These are phyloP conservation scores for Monsonia emarginata DNA, from an alignment of 441 rosid genomes.

Conservation along the genomic window DNA sequence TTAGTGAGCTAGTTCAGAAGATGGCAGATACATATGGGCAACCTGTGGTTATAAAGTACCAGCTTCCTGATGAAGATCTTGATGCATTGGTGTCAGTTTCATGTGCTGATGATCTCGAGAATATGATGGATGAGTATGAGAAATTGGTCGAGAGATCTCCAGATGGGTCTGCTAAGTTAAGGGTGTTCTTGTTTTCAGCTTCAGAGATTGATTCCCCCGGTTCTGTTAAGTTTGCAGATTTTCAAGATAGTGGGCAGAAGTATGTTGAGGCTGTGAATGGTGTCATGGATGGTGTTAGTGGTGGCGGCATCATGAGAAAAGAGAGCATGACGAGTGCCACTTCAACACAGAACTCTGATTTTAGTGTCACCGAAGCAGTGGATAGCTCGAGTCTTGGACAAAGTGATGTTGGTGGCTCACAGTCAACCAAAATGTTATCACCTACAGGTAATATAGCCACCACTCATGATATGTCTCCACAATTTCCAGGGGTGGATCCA, in stretches of 20 bases:
- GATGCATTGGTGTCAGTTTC: constrained; percentile 70
- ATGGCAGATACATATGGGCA: constrained; percentile 48
- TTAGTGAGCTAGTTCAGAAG: constrained; percentile 44
- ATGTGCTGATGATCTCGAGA: constrained; percentile 66
- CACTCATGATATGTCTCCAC: constrained; percentile 27
- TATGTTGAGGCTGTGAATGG: constrained; percentile 68
- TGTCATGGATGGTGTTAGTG: constrained; percentile 26
- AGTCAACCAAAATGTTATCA: constrained; percentile 26
- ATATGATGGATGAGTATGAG: constrained; percentile 77
- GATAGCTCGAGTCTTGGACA: constrained; percentile 32
- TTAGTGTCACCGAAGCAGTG: constrained; percentile 39
- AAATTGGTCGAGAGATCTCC: constrained; percentile 50
- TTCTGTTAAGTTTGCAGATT: constrained; percentile 37
- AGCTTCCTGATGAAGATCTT: constrained; percentile 78
- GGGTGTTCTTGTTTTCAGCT: constrained; percentile 54
- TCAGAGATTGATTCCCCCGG: constrained; percentile 42
- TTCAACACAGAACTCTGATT: constrained; percentile 64
- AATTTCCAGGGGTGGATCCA: constrained; percentile 23
- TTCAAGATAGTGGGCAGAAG: constrained; percentile 36
- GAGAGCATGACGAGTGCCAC: constrained; percentile 58
- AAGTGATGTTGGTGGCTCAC: constrained; percentile 27
- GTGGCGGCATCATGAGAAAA: constrained; percentile 34
- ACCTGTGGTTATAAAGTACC: constrained; percentile 53
- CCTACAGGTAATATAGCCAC: constrained; percentile 25
- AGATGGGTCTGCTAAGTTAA: constrained; percentile 55